Evolutionary conservation across 495 filamentous ascomycete species (phyloP), one percentile per base, ranked within the genome.

Genomic region (Massariosphaeria phaeospora): DNA sequence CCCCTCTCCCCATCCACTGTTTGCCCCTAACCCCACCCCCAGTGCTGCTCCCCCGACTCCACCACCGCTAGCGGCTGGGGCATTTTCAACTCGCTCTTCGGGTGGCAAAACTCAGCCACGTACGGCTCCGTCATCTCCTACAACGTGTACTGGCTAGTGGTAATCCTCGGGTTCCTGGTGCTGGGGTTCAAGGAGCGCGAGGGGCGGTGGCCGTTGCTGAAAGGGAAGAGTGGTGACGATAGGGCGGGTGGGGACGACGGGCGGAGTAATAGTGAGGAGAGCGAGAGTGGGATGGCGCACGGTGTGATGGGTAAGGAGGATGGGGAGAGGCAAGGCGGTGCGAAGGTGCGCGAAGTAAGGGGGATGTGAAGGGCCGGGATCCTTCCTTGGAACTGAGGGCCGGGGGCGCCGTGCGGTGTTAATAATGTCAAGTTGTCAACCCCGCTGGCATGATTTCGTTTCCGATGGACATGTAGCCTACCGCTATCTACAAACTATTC

Each of bases 81-180:
- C 38, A 80, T 96, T 64, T 94, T 96, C 75, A 94, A 91, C 57
- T 82, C 86, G 15, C 70, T 83, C 57, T 70, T 88, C 8, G 91
- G 91, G 20, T 96, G 91, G 91, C 80, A 82, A 52, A 95, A 96
- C 69, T 86, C 86, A 0, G 91, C 88, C 0, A 91, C 88, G 0
- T 89, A 91, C 50, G 87, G 82, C 41, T 84, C 82, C 0, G 85
- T 93, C 33, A 81, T 96, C 53, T 81, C 84, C 3, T 96, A 96
- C 72, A 94, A 96, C 63, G 23, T 94, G 3, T 96, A 95, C 73
- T 96, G 79, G 86, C 70, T 95, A 24, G 69, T 69, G 11, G 75
- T 89, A 35, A 86, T 87, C 40, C 39, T 75, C 21, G 73, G 70
- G 1, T 85, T 90, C 59, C 46, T 79, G 0, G 45, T 71, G 9